Base-by-base conservation (phyloP, 306 rosid genomes). In the Lupinus albus region DNA sequence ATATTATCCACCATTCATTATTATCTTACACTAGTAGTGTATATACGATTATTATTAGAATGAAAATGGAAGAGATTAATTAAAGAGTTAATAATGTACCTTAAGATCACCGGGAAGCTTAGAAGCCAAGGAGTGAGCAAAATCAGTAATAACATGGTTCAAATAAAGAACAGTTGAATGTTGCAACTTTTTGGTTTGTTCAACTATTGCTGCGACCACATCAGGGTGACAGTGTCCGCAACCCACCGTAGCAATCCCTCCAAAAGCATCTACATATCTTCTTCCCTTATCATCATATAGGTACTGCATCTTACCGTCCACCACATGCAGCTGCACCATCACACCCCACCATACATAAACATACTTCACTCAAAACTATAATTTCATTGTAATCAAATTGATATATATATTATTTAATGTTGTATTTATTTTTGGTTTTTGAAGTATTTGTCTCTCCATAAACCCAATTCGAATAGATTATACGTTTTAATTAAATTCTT, bases 181-280 rank as follows among this genome's bases (percentile, higher is more conserved):
- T 41, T 93, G 99, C 21, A 93, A 54, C 32, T 83, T 81, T 4
- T 82, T 84, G 5, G 87, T 82, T 56, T 93, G 99, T 61, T 78
- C 78, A 15, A 90, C 79, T 13, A 93, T 83, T 1, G 99, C 97
- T 8, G 78, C 84, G 5, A 93, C 89, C 67, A 93, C 97, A 55
- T 93, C 97, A 33, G 97, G 97, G 66, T 93, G 99, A 60, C 97
- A 86, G 84, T 93, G 99, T 9, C 99, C 99, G 77, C 99, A 93
- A 4, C 87, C 20, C 87, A 93, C 97, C 53, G 97, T 90, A 10
- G 99, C 99, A 58, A 90, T 93, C 58, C 99, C 99, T 39, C 95
- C 99, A 61, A 90, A 93, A 1, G 83, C 97, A 48, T 93, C 99
- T 16, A 93, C 33, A 48, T 90, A 93, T 57, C 99, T 85, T 51